These are phyloP conservation scores for Trifolium dubium DNA, from an alignment of 306 rosid genomes.

Conservation along the genomic window DNA sequence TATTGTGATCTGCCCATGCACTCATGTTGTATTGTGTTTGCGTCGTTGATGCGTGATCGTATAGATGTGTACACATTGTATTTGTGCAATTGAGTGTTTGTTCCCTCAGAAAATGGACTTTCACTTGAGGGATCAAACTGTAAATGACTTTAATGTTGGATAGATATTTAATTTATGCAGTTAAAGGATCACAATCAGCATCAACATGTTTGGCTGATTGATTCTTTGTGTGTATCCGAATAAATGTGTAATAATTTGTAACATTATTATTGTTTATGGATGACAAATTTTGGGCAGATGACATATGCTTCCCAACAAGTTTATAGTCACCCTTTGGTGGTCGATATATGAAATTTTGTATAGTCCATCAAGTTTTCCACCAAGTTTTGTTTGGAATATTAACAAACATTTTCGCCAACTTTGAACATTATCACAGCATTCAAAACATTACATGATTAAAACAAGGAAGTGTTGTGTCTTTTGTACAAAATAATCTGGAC, in stretches of 20 bases:
- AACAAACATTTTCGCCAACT: not conserved
- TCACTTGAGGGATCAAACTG: constrained; percentile 29
- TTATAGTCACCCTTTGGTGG: not conserved
- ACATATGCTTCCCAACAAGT: not conserved
- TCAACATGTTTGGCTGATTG: constrained; percentile 43
- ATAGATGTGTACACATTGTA: constrained; percentile 9
- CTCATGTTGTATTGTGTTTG: constrained; percentile 12
- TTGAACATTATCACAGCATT: not conserved
- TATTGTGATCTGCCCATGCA: not conserved
- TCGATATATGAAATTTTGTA: not conserved
- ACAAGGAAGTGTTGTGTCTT: no score
- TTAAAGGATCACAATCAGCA: constrained; percentile 48
- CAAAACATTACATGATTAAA: no score
- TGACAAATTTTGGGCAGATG: constrained; percentile 32
- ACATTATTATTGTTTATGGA: constrained; percentile 44
- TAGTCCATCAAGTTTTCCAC: not conserved
- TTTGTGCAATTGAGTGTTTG: constrained; percentile 27
- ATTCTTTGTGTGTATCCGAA: constrained; percentile 43
- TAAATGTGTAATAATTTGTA: constrained; percentile 50
- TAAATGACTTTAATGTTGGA: constrained; percentile 41
- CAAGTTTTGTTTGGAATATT: constrained; percentile 1
- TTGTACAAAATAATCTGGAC: no score
- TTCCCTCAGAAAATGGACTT: constrained; percentile 20
- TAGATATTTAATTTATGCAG: constrained; percentile 41
- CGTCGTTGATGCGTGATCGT: not conserved